phyloP scores from a whole-genome alignment of 495 filamentous ascomycete species.

The Extremus antarcticus region DNA sequence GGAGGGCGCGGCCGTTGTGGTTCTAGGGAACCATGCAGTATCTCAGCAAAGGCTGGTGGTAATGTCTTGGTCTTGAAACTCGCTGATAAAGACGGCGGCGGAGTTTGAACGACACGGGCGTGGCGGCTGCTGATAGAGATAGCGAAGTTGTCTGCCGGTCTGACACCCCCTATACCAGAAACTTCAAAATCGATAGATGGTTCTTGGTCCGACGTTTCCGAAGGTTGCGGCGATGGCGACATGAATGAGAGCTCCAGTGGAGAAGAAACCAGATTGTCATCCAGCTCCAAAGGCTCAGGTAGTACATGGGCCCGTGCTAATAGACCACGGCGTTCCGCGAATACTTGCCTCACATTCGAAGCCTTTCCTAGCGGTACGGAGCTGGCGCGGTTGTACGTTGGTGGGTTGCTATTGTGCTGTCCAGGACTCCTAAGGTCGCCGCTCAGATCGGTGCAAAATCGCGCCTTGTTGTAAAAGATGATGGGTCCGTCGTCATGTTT shows the following conservation, averaged over 20 bases:
- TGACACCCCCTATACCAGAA: conserved; percentile 54
- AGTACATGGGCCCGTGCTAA: conserved; percentile 7
- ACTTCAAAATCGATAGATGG: conserved; percentile 40
- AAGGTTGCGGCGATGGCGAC: not conserved
- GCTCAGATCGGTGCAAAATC: conserved; percentile 67
- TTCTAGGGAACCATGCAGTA: conserved; percentile 5
- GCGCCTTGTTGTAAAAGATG: conserved; percentile 65
- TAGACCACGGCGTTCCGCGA: conserved; percentile 13
- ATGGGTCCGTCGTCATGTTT: conserved; percentile 56
- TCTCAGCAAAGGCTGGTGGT: conserved; percentile 13
- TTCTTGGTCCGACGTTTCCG: not conserved
- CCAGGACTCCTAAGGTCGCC: conserved; percentile 38
- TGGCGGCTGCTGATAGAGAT: conserved; percentile 45
- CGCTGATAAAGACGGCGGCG: not conserved
- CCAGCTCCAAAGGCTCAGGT: conserved; percentile 18
- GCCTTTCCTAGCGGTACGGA: conserved; percentile 1
- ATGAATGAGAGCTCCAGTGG: conserved; percentile 15
- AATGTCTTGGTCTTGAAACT: conserved; percentile 16
- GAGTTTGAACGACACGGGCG: conserved; percentile 5
- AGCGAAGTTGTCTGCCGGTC: conserved; percentile 56
- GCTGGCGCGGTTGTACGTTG: conserved; percentile 3
- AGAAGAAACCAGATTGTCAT: conserved; percentile 12
- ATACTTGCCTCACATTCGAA: no score
- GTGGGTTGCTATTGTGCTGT: conserved; percentile 1
- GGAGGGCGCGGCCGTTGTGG: not conserved